Conservation (phyloP, 805 yeast species). For the Teunomyces funiuensis region DNA sequence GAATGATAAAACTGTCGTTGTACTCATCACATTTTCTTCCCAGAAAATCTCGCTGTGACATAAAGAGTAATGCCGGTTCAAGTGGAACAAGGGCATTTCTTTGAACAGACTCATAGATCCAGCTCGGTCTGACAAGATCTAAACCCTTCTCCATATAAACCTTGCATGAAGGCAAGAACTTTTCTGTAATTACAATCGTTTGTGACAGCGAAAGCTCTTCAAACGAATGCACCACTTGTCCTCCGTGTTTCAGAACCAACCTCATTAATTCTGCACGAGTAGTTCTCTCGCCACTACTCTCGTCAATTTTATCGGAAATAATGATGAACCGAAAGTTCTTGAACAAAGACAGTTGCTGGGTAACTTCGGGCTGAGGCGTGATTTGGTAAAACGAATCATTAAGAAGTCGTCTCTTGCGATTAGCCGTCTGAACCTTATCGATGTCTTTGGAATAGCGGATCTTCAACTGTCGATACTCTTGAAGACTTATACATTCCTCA, state of each 20-base stretch:
- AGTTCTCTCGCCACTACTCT: constrained; percentile 25
- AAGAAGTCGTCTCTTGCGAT: constrained; percentile 19
- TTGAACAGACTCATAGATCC: constrained; percentile 69
- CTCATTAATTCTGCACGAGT: constrained; percentile 34
- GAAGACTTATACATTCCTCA: constrained; percentile 52
- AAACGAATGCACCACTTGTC: constrained; percentile 30
- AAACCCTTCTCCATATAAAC: constrained; percentile 40
- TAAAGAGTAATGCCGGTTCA: constrained; percentile 61
- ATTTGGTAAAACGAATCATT: constrained; percentile 17
- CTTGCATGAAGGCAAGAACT: constrained; percentile 25
- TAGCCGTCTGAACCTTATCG: constrained; percentile 29
- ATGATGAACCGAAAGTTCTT: constrained; percentile 47
- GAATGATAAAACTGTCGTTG: constrained; percentile 60
- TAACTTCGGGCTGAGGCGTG: constrained; percentile 9
- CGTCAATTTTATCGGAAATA: constrained; percentile 47
- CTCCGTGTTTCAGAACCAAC: constrained; percentile 51
- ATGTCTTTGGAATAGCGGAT: constrained; percentile 22
- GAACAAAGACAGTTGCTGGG: constrained; percentile 39
- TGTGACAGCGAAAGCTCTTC: constrained; percentile 12
- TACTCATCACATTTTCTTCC: constrained; percentile 48
- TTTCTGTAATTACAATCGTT: constrained; percentile 26
- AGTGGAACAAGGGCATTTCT: constrained; percentile 43
- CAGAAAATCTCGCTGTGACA: constrained; percentile 29
- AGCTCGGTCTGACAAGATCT: constrained; percentile 64
- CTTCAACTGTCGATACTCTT: constrained; percentile 49